These are phyloP conservation scores for Dictyostelium citrinum DNA, from an alignment of 78 protist genomes.

Conservation along the genomic window DNA sequence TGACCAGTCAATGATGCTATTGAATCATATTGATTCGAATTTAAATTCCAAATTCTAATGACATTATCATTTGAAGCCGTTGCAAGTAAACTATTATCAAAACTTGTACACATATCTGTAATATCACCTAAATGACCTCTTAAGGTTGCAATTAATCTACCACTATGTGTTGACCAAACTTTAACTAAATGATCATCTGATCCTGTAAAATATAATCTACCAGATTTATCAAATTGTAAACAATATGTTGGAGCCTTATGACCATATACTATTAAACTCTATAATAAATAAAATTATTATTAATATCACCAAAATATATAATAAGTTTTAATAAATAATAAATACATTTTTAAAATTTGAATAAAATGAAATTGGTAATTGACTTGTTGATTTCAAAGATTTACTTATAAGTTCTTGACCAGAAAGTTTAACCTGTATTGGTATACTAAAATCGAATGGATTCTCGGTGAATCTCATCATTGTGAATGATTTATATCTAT, in stretches of 20 bases:
- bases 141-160: slow-evolving; percentile 31
- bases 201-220: slow-evolving; percentile 23
- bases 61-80: slow-evolving; percentile 43
- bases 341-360: not conserved
- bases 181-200: slow-evolving; percentile 65
- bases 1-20: slow-evolving; percentile 4
- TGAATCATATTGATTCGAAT: not conserved
- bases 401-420: not conserved
- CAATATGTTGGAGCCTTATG: slow-evolving; percentile 70
- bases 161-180: slow-evolving; percentile 41
- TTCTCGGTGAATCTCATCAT: not conserved
- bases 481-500: not conserved
- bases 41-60: slow-evolving; percentile 41
- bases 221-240: slow-evolving; percentile 49
- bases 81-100: slow-evolving; percentile 33
- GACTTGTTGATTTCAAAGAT: not conserved
- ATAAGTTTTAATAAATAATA: not conserved
- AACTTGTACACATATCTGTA: slow-evolving; percentile 55
- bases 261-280: slow-evolving; percentile 29
- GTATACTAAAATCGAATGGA: not conserved
- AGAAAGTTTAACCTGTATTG: not conserved
- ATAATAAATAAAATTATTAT: not conserved
- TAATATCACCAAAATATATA: not conserved
- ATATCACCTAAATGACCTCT: slow-evolving; percentile 68
- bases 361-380: not conserved